Base-by-base conservation (phyloP, 75 land plant genomes). In the Sequoiadendron giganteum region DNA sequence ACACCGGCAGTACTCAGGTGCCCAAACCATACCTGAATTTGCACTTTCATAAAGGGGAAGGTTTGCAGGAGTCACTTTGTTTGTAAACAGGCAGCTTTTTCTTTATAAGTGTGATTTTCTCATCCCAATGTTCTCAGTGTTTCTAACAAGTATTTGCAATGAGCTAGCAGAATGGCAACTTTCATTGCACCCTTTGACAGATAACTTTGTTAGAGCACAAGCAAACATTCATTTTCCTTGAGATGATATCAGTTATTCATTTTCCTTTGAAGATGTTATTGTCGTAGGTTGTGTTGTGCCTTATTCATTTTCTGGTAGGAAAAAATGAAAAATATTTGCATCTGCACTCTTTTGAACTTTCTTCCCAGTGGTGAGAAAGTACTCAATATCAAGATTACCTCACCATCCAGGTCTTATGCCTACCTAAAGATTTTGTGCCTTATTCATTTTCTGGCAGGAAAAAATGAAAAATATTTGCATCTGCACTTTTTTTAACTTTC, bases 81-180 rank as follows among this genome's bases (percentile, higher is more conserved):
- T 18, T 55, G 19, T 18, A 15, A 55, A 55, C 58, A 55, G 19
- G 58, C 18, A 55, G 58, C 58, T 58, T 58, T 58, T 58, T 19
- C 65, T 28, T 58, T 58, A 4, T 18, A 58, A 58, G 21, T 19
- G 21, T 58, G 65, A 58, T 58, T 58, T 58, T 58, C 87, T 86
- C 84, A 36, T 90, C 55, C 79, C 89, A 19, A 54, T 84, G 86
- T 88, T 90, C 49, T 87, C 89, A 49, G 73, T 78, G 42, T 78
- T 78, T 38, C 6, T 40, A 39, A 78, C 16, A 40, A 21, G 18
- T 38, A 38, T 78, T 21, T 78, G 81, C 18, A 14, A 38, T 43
- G 19, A 16, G 9, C 42, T 38, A 78, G 25, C 42, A 40, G 81
- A 43, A 39, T 78, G 42, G 21, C 43, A 38, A 40, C 81, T 78